phyloP scores from a whole-genome alignment of 129 eudicot genomes.

The Helichrysum umbraculigerum region DNA sequence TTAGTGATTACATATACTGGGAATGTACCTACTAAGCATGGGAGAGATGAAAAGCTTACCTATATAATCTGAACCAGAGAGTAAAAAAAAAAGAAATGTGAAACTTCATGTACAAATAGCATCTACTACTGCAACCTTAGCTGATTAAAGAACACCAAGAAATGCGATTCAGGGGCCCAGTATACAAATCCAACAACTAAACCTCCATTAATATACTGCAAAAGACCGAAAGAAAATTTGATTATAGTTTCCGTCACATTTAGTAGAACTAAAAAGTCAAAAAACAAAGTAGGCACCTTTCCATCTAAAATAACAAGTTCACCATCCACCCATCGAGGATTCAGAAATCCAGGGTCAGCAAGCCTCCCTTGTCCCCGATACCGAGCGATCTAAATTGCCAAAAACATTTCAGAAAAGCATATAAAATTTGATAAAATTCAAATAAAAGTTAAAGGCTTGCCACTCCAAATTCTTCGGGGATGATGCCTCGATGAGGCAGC shows the following conservation, averaged over 20 bases:
- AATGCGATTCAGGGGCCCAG: constrained; percentile 81
- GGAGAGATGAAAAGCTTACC: constrained; percentile 41
- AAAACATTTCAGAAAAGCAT: constrained; percentile 23
- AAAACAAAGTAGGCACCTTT: constrained; percentile 51
- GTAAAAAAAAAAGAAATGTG: constrained; percentile 25
- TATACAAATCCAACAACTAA: constrained; percentile 87
- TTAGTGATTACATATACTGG: neutral
- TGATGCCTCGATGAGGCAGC: constrained; percentile 93
- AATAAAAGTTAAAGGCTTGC: constrained; percentile 40
- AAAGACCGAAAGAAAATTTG: constrained; percentile 1
- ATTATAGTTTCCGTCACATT: neutral
- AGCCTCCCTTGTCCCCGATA: constrained; percentile 97
- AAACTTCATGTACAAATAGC: constrained; percentile 38
- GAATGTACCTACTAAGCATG: constrained; percentile 5
- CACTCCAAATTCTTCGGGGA: constrained; percentile 99
- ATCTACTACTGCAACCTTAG: constrained; percentile 64
- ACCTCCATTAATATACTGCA: constrained; percentile 80
- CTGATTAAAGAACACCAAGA: constrained; percentile 82
- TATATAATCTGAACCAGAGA: constrained; percentile 25
- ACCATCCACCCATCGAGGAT: constrained; percentile 98
- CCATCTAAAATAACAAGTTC: constrained; percentile 96
- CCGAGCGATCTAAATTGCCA: constrained; percentile 74
- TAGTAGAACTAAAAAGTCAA: neutral
- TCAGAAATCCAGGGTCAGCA: constrained; percentile 79
- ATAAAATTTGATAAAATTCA: neutral